Percentiles rank a stretch among this genome's conserved stretches.
These are phyloP conservation scores for Microdochium nivale DNA, from an alignment of 2,329 filamentous ascomycete species.

Conservation along the genomic window DNA sequence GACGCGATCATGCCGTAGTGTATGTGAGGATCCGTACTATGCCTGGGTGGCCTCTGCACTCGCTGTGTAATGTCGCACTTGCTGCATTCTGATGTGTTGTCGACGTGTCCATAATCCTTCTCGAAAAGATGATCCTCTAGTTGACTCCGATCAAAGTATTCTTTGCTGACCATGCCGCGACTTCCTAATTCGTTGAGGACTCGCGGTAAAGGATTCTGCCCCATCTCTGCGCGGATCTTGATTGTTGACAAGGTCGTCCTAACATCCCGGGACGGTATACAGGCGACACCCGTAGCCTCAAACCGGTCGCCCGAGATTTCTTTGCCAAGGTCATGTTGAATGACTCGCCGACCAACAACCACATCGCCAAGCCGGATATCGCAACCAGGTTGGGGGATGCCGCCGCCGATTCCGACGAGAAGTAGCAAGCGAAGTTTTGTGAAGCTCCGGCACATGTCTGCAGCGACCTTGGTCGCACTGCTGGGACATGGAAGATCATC, in stretches of 20 bases:
- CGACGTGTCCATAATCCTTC: background rate
- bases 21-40: slow-evolving; percentile 3
- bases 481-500: slow-evolving; percentile 5
- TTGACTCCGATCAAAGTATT: background rate
- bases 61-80: background rate
- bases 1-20: slow-evolving; percentile 9
- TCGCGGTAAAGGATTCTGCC: no score
- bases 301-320: background rate
- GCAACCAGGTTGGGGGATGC: slow-evolving; percentile 6
- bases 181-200: no score
- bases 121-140: background rate
- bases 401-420: slow-evolving; percentile 19
- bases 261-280: background rate
- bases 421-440: slow-evolving; percentile 9
- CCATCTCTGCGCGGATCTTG: background rate
- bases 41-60: no score
- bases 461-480: slow-evolving; percentile 9
- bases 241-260: slow-evolving; percentile 1
- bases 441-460: slow-evolving; percentile 9
- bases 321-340: slow-evolving; percentile 9
- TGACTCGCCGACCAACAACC: slow-evolving; percentile 9
- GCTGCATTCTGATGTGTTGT: background rate
- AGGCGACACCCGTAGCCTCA: background rate
- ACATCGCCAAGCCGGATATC: slow-evolving; percentile 19
- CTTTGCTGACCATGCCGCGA: no score